These are phyloP conservation scores for Eucalyptus pauciflora DNA, from an alignment of 345 rosid species.

Conservation along the genomic window DNA sequence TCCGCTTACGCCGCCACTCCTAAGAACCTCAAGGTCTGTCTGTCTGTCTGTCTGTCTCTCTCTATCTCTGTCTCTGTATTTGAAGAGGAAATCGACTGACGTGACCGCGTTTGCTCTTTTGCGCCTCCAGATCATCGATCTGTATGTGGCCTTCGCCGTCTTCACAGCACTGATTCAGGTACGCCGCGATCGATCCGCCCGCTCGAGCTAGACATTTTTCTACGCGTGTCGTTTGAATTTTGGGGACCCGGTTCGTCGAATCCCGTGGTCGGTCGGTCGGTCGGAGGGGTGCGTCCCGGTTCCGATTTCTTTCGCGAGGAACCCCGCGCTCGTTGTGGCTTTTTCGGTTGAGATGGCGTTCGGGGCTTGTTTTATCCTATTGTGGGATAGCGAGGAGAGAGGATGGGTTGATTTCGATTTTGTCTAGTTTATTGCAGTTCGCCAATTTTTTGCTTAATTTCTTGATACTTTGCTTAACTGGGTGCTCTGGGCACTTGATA, in stretches of 20 bases:
- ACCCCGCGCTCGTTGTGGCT: not conserved
- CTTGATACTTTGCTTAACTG: not conserved
- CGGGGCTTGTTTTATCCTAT: not conserved
- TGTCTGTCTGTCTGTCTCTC: not conserved
- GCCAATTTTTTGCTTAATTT: not conserved
- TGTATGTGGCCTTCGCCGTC: slow-evolving; percentile 71
- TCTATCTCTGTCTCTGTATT: not conserved
- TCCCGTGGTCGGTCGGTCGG: not conserved
- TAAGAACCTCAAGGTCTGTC: slow-evolving; percentile 19
- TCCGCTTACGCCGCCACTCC: slow-evolving; percentile 44
- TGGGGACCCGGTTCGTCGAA: slow-evolving; percentile 5
- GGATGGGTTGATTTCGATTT: not conserved
- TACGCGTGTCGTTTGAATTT: not conserved
- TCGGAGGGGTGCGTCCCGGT: not conserved
- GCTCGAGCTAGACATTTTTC: not conserved
- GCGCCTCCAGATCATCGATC: slow-evolving; percentile 77
- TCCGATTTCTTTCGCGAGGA: not conserved
- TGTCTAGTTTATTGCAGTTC: not conserved
- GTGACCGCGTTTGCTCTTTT: not conserved
- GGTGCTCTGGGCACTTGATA: not conserved
- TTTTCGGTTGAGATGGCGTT: not conserved
- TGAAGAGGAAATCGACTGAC: not conserved
- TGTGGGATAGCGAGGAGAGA: not conserved
- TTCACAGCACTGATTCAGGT: slow-evolving; percentile 90
- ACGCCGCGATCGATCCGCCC: not conserved